A percentile compares a stretch with the other conserved stretches of the same genome.
These are phyloP conservation scores for Solanum rostratum DNA, from an alignment of 257 asterid species.

Conservation along the genomic window DNA sequence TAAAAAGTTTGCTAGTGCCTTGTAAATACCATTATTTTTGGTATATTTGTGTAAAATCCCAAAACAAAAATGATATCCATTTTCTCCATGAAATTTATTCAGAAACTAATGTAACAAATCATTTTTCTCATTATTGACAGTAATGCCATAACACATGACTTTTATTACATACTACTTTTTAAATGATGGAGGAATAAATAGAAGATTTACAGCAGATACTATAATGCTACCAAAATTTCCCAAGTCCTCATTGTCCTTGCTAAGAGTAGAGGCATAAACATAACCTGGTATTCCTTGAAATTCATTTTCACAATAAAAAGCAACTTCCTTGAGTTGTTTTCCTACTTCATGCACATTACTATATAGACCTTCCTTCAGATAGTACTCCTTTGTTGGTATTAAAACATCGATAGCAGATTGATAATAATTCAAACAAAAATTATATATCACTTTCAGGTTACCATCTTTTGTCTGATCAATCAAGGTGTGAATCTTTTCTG, in stretches of 20 bases:
- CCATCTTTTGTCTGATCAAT: background rate
- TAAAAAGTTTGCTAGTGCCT: too few relatives aligned
- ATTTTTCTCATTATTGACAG: background rate
- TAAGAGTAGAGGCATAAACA: background rate
- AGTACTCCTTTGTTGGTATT: background rate
- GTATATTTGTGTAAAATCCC: too few relatives aligned
- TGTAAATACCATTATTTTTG: too few relatives aligned
- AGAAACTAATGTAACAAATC: too few relatives aligned
- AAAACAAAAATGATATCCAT: too few relatives aligned
- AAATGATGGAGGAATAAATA: background rate
- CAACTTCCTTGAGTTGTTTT: background rate
- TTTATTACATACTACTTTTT: background rate
- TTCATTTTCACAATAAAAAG: background rate
- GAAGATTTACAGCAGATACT: background rate
- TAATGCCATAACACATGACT: background rate
- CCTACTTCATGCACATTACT: background rate
- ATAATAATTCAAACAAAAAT: background rate
- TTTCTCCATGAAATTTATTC: too few relatives aligned
- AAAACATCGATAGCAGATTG: background rate
- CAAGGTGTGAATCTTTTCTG: background rate
- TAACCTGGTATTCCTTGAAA: background rate
- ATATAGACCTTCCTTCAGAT: background rate
- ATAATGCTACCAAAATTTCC: background rate
- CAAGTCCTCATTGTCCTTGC: background rate
- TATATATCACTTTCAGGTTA: background rate